A percentile compares a stretch with the other conserved stretches of the same genome.
phyloP scores from a whole-genome alignment of 768 basidiomycete genomes.

The Gloeopeniophorella convolvens region DNA sequence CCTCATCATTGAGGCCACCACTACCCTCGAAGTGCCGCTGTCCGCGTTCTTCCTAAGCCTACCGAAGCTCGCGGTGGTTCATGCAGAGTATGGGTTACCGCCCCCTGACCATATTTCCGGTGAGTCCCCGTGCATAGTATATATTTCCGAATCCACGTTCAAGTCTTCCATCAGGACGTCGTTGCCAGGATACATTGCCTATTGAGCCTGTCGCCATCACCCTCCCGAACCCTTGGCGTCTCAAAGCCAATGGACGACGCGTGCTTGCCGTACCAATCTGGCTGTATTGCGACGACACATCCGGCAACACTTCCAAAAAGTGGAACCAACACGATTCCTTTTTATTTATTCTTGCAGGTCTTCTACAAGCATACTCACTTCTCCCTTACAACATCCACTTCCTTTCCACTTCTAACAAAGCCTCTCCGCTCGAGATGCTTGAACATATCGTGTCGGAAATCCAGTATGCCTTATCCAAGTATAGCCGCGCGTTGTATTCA shows the following conservation, averaged over 20 bases:
- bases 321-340: conserved; percentile 42
- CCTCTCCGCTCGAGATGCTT: conserved; percentile 38
- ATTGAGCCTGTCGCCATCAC: too few relatives aligned
- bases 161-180: too few relatives aligned
- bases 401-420: conserved; percentile 36
- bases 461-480: conserved; percentile 24
- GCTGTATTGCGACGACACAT: conserved; percentile 41
- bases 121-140: too few relatives aligned
- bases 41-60: too few relatives aligned
- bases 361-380: conserved; percentile 27
- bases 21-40: too few relatives aligned
- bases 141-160: too few relatives aligned
- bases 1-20: too few relatives aligned
- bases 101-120: too few relatives aligned
- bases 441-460: conserved; percentile 25
- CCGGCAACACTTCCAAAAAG: conserved; percentile 40
- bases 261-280: conserved; percentile 32
- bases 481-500: background rate
- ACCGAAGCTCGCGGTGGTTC: too few relatives aligned
- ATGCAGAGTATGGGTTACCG: too few relatives aligned
- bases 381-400: too few relatives aligned
- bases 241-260: conserved; percentile 1
- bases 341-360: conserved; percentile 33
- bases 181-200: too few relatives aligned
- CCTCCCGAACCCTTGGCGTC: background rate